Evolutionary conservation across 345 rosid genomes (phyloP), one percentile per base, ranked within the genome.

Genomic region (Eutrema japonicum): DNA sequence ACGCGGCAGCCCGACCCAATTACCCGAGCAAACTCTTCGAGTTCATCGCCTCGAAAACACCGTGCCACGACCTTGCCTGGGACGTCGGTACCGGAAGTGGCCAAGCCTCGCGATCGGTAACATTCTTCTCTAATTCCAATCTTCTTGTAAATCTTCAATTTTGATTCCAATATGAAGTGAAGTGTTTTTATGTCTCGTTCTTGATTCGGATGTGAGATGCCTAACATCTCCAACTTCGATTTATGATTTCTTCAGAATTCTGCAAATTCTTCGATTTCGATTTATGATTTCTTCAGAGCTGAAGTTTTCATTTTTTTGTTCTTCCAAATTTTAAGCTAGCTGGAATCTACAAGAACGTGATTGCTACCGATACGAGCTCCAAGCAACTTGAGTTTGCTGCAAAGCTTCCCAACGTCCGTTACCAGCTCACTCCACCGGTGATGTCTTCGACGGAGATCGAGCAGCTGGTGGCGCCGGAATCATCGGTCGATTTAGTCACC

Each of bases 81-180:
- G 98, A 93, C 64, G 96, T 77, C 3, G 97, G 97, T 76, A 74
- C 98, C 5, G 98, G 98, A 10, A 89, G 81, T 30, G 98, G 97
- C 58, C 97, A 93, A 38, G 97, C 98, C 7, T 87, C 94, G 61
- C 72, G 12, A 65, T 80, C 92, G 27, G 98, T 93, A 65, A 77
- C 27, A 27, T 14, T 8, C 5, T 40, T 50, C 16, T 16, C 80
- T 82, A 26, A 3, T 2, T 26, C 0, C 16, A 16, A 16, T 16
- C 16, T 41, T 11, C 38, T 13, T 60, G 37, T 7, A 46, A 7
- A 2, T 48, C 22, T 16, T 60, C 8, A 5, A 5, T 42, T 50
- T 32, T 42, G 1, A 40, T 45, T 18, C 22, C 22, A 18, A 18
- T 18, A 18, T 18, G 22, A 18, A 18, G 22, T 18, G 22, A 18